phyloP scores from a whole-genome alignment of 257 asterid genomes.

The Apocynum venetum region DNA sequence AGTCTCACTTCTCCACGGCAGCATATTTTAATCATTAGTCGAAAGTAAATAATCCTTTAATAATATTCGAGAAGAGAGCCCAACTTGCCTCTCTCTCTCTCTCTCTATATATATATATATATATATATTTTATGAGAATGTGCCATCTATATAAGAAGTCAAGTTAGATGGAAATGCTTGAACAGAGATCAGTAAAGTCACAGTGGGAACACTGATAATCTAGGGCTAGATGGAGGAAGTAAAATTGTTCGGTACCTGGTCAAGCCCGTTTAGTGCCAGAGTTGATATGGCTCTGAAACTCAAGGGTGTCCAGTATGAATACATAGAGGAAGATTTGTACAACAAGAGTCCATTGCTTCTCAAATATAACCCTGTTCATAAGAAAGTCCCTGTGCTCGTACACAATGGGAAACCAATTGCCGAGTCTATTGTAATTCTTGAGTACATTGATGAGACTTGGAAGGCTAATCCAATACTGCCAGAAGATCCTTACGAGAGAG shows the following conservation, averaged over 20 bases:
- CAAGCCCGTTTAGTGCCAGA: slow-evolving; percentile 51
- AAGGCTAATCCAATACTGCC: slow-evolving; percentile 55
- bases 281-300: slow-evolving; percentile 51
- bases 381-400: slow-evolving; percentile 58
- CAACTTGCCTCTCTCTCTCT: no score
- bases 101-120: no score
- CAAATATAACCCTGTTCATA: slow-evolving; percentile 52
- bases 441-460: slow-evolving; percentile 74
- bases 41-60: no score
- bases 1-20: no score
- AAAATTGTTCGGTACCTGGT: slow-evolving; percentile 60
- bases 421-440: slow-evolving; percentile 71
- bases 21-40: no score
- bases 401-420: slow-evolving; percentile 70
- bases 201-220: no score
- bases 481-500: slow-evolving; percentile 54
- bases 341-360: slow-evolving; percentile 50
- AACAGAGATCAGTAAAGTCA: no score
- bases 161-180: no score
- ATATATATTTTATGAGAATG: no score
- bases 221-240: slow-evolving; percentile 31
- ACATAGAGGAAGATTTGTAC: slow-evolving; percentile 45
- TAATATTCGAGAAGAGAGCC: no score
- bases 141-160: no score
- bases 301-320: slow-evolving; percentile 49